These are phyloP conservation scores for Pyrenophora graminea DNA, from an alignment of 2,329 filamentous ascomycete species.

Conservation along the genomic window DNA sequence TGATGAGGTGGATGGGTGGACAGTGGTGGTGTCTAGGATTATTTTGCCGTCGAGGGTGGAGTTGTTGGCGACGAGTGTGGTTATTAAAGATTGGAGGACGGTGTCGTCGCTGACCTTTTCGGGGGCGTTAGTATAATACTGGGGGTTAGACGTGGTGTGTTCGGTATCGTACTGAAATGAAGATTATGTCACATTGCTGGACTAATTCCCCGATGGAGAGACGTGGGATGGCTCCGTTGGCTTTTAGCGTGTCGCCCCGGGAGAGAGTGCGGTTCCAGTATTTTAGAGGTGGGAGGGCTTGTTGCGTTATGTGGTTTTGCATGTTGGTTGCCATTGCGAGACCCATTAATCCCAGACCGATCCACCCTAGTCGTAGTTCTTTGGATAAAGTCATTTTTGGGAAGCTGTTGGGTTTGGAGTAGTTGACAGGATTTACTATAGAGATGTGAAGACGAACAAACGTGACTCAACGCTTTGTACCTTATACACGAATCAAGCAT, in stretches of 20 bases:
- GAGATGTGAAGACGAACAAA: background rate
- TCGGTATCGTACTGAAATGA: slow-evolving; percentile 40
- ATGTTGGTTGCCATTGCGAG: slow-evolving; percentile 56
- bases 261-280: slow-evolving; percentile 57
- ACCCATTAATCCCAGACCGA: slow-evolving; percentile 59
- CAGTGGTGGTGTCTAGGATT: slow-evolving; percentile 57
- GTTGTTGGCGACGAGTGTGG: slow-evolving; percentile 26
- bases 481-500: background rate
- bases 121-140: background rate
- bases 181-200: slow-evolving; percentile 28
- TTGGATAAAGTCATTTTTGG: slow-evolving; percentile 12
- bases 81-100: slow-evolving; percentile 43
- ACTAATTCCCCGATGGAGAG: slow-evolving; percentile 22
- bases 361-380: slow-evolving; percentile 23
- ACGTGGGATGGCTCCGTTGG: slow-evolving; percentile 25
- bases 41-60: slow-evolving; percentile 45
- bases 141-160: too few species aligned
- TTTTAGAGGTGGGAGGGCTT: slow-evolving; percentile 31
- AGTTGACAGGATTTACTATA: background rate
- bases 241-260: slow-evolving; percentile 46
- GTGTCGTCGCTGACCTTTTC: slow-evolving; percentile 48
- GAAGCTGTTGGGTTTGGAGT: background rate
- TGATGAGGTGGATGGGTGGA: slow-evolving; percentile 53
- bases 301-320: slow-evolving; percentile 47
- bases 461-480: background rate